Evolutionary conservation across 345 rosid genomes (phyloP).

Genomic region (Hibiscus tridactylites): DNA sequence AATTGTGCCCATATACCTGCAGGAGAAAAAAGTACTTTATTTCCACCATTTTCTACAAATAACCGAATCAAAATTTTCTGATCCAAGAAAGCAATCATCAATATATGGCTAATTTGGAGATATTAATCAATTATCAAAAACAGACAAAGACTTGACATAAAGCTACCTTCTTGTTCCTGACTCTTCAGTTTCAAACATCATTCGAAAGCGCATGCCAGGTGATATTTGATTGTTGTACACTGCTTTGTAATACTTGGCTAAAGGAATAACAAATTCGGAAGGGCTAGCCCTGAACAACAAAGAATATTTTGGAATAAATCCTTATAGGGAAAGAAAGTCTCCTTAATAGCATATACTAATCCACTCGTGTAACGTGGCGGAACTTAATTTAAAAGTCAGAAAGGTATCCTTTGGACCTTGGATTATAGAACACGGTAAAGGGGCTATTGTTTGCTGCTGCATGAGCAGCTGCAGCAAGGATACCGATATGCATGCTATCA

Average conservation of each 20-base stretch:
- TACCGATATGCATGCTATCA: slow-evolving; percentile 98
- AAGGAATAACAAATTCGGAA: slow-evolving; percentile 90
- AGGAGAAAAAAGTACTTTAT: slow-evolving; percentile 11
- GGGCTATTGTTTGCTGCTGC: slow-evolving; percentile 92
- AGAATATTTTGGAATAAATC: neutral
- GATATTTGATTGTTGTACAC: slow-evolving; percentile 67
- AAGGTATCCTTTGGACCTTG: slow-evolving; percentile 42
- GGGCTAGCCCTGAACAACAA: slow-evolving; percentile 56
- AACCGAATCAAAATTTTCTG: neutral
- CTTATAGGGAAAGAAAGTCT: neutral
- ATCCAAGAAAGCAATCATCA: slow-evolving; percentile 1
- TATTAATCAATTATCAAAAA: slow-evolving; percentile 2
- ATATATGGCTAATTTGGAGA: neutral
- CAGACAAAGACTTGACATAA: neutral
- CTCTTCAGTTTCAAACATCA: slow-evolving; percentile 98
- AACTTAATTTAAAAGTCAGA: neutral
- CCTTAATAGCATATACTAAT: neutral
- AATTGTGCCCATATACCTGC: slow-evolving; percentile 94
- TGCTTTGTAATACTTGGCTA: slow-evolving; percentile 89
- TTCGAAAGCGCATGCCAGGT: slow-evolving; percentile 84
- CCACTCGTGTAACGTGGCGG: neutral
- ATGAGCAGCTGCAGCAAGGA: slow-evolving; percentile 99
- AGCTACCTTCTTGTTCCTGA: slow-evolving; percentile 68
- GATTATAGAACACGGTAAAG: slow-evolving; percentile 83
- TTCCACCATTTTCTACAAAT: neutral